Evolutionary conservation across 208 protist species (phyloP), one percentile per base, ranked within the genome.

Genomic region (Crithidia thermophila): DNA sequence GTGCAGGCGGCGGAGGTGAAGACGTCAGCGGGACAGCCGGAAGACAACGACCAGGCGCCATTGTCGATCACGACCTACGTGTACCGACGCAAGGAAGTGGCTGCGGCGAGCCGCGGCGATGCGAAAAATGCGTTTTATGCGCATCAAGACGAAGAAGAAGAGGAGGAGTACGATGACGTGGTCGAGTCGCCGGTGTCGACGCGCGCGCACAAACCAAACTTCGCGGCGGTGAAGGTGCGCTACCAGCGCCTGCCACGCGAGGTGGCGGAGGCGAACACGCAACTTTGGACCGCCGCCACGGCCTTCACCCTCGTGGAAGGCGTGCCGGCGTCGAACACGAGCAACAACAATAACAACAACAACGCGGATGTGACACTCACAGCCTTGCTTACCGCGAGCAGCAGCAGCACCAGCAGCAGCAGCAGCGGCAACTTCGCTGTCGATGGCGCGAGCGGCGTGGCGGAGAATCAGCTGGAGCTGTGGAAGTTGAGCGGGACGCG

Each of bases 191-290:
- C 64, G 5, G 25, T 36, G 20, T 14, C 21, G 25, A 33, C 46
- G 53, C 45, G 11, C 34, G 4, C 7, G 20, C 28, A 37, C 39
- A 28, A 40, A 39, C 20, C 20, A 21, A 7, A 21, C 16, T 9
- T 20, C 8, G 40, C 13, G 40, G 40, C 7, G 40, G 0, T 40
- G 27, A 33, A 43, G 11, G 79, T 83, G 42, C 70, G 51, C 39
- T 90, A 90, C 67, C 63, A 80, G 55, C 77, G 67, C 1, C 51
- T 90, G 31, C 85, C 85, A 3, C 79, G 68, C 30, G 20, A 61
- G 8, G 61, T 85, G 40, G 52, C 59, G n/a, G 78, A 65, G 45
- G 65, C 75, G n/a, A 64, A 51, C 37, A 66, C 40, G 7, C 23
- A 36, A 7, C 59, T 67, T n/a, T 84, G 79, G 70, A 84, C 70